Evolutionary conservation across 2,329 filamentous ascomycete species (phyloP).

Genomic region (Fusarium transvaalense): DNA sequence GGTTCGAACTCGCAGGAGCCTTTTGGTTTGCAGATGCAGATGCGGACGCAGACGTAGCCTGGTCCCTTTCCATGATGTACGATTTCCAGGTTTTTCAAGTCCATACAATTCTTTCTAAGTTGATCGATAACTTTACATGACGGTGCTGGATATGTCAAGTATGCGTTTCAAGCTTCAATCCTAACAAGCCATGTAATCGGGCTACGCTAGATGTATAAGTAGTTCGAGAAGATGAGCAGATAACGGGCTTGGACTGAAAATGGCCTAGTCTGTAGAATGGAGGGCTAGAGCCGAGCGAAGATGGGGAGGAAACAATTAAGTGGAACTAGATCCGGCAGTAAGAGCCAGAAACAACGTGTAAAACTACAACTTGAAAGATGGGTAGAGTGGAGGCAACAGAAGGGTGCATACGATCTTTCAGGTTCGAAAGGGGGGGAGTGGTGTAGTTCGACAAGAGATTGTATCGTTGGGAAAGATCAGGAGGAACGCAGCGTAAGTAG

Average conservation of each 20-base stretch:
- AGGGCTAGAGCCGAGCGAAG: conserved; percentile 19
- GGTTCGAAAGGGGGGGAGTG: conserved; percentile 3
- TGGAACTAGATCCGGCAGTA: conserved; percentile 11
- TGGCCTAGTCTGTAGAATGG: conserved; percentile 11
- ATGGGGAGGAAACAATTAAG: conserved; percentile 8
- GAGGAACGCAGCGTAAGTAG: conserved; percentile 12
- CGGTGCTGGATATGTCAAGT: conserved; percentile 15
- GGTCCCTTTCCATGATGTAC: conserved; percentile 40
- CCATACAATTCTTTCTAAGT: conserved; percentile 18
- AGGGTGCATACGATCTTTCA: conserved; percentile 16
- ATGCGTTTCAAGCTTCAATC: conserved; percentile 13
- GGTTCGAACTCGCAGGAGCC: conserved; percentile 50
- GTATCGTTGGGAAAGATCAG: conserved; percentile 9
- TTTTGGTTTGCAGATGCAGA: conserved; percentile 31
- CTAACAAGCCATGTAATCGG: conserved; percentile 21
- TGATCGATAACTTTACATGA: conserved; percentile 40
- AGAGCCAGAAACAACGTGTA: conserved; percentile 2
- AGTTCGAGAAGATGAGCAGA: not conserved
- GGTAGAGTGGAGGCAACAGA: conserved; percentile 14
- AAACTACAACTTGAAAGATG: conserved; percentile 3
- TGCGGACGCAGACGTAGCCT: conserved; percentile 20
- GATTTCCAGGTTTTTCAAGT: conserved; percentile 25
- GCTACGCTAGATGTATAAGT: conserved; percentile 18
- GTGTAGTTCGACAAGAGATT: conserved; percentile 19
- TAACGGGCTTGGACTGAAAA: conserved; percentile 10